Base-by-base conservation (phyloP, 2,329 filamentous ascomycete genomes). In the Venturia aucupariae region DNA sequence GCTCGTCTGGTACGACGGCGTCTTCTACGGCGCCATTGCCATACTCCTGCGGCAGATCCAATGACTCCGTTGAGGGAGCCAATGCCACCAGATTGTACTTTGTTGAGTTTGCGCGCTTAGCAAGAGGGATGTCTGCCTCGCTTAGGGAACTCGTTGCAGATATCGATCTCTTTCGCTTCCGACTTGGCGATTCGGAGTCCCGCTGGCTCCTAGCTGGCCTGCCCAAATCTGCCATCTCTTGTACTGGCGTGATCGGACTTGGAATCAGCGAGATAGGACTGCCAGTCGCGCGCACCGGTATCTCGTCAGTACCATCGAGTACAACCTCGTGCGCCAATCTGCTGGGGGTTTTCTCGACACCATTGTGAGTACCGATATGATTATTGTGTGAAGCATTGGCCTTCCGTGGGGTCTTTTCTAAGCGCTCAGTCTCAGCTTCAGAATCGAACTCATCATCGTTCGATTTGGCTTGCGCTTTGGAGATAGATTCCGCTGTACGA, bases 391-490 rank as follows among this genome's bases (percentile, higher is more conserved):
- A 71, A 82, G 77, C 27, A 44, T 65, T 51, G 35, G 27, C n/a
- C 71, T 81, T 89, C 67, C 86, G 85, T 22, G 92, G 92, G n/a
- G 91, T 96, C 72, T 90, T 87, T 72, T 94, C 94, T 66, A 99
- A 82, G 66, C 94, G 87, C 77, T 97, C 92, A 1, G 93, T 97
- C 77, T 97, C 93, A 41, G 93, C 93, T 76, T 97, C 93, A 3
- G 92, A 88, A 70, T 89, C 86, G 64, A 83, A 82, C 62, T 87
- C 74, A 60, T 74, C 61, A 61, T 75, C 70, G 30, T 39, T 67
- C 57, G 66, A 66, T 32, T 68, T 68, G 27, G 30, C 70, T 69
- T 22, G 73, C 71, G 32, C 65, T 61, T 30, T 67, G 63, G 19
- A 70, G 69, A 48, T 68, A 68, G 44, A 74, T 73, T 22, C 73